Base-by-base conservation (phyloP, 148 eudicot genomes). In the Amaranthus hypochondriacus region DNA sequence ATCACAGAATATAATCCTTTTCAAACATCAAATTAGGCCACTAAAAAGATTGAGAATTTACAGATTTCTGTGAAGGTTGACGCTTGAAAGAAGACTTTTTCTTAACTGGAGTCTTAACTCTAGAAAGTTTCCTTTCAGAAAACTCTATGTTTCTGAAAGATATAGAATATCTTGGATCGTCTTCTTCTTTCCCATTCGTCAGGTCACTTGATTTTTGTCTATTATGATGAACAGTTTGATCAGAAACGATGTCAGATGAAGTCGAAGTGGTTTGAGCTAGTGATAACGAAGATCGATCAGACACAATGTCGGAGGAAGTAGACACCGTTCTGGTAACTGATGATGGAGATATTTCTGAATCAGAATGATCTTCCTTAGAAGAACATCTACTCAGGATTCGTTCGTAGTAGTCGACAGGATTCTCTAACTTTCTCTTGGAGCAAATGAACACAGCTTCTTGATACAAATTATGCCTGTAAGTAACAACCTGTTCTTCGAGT, bases 401-500 rank as follows among this genome's bases (percentile, higher is more conserved):
- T 10, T 81, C 67, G 42, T 65, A 48, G 1, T 79, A 79, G 73
- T 79, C 83, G 57, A 61, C 6, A 49, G 76, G 77, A 66, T 70
- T 74, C 47, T 85, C 89, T 47, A 79, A 48, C 78, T 68, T 86
- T 66, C 68, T 82, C 76, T 73, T 79, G 55, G 95, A 84, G 60
- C 85, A 83, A 18, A 69, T 73, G 75, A 75, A 76, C 43, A 87
- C 78, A 47, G 89, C 89, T 82, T 91, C 96, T 61, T 89, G 84
- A 73, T 89, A 84, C 8, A 94, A 77, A 42, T 86, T 84, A 78
- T 86, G 81, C 60, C 90, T 84, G 79, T 77, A 94, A 70, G 74
- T 80, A 53, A 85, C 85, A 57, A 92, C 85, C 79, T 92, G 88
- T 76, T 92, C 90, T 80, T 95, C 97, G 5, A 95, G 90, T 79